phyloP scores from a whole-genome alignment of 192 early-diverging fungal species.

The Backusella parvicylindrica region DNA sequence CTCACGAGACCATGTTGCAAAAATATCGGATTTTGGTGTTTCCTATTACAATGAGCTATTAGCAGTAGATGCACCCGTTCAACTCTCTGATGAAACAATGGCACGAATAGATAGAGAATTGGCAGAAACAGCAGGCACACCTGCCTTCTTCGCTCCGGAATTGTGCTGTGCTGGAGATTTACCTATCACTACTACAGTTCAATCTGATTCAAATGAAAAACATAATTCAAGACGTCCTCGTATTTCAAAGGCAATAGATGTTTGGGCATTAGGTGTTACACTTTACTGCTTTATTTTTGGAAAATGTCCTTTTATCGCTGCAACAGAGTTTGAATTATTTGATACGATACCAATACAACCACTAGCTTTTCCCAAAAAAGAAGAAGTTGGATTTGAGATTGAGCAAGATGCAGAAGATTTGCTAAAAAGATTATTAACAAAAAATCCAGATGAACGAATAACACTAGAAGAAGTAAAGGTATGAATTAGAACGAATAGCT shows the following conservation, averaged over 20 bases:
- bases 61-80: slow-evolving; percentile 37
- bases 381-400: slow-evolving; percentile 34
- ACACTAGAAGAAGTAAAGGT: slow-evolving; percentile 89
- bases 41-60: slow-evolving; percentile 71
- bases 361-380: slow-evolving; percentile 47
- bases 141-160: slow-evolving; percentile 99
- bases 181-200: background rate
- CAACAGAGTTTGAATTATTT: slow-evolving; percentile 96
- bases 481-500: too few species aligned
- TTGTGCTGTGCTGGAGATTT: slow-evolving; percentile 71
- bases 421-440: slow-evolving; percentile 74
- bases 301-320: slow-evolving; percentile 88
- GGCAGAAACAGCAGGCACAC: slow-evolving; percentile 92
- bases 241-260: slow-evolving; percentile 88
- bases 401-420: slow-evolving; percentile 69
- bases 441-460: slow-evolving; percentile 84
- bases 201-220: background rate
- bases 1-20: slow-evolving; percentile 73
- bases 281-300: slow-evolving; percentile 95
- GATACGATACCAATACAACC: slow-evolving; percentile 80
- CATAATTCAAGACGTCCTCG: slow-evolving; percentile 36
- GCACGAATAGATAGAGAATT: slow-evolving; percentile 77
- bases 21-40: slow-evolving; percentile 99
- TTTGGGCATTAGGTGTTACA: slow-evolving; percentile 98
- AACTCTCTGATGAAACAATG: background rate